Conservation (phyloP, 177 flowering plant species). For the Tripterygium wilfordii region DNA sequence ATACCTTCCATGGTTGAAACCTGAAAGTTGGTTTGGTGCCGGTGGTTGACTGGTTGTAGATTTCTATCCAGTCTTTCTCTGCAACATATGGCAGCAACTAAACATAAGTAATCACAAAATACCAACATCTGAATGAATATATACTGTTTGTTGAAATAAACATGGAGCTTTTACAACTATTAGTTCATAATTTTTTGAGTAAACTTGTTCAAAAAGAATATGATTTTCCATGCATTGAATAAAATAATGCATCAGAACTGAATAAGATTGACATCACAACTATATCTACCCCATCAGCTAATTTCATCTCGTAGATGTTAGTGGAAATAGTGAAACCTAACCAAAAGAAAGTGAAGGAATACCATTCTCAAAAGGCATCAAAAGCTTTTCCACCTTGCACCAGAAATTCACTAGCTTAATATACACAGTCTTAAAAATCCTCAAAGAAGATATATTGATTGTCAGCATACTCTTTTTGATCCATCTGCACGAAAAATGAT, state of each 20-base stretch:
- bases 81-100: too few species aligned
- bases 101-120: too few species aligned
- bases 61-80: too few species aligned
- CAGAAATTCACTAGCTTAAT: conserved; percentile 75
- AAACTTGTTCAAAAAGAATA: too few species aligned
- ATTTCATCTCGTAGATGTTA: too few species aligned
- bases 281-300: background rate
- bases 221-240: too few species aligned
- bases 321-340: background rate
- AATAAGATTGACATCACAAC: background rate
- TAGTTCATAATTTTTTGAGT: background rate
- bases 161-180: background rate
- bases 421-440: conserved; percentile 71
- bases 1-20: too few species aligned
- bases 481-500: conserved; percentile 53
- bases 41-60: too few species aligned
- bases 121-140: too few species aligned
- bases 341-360: background rate
- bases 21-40: too few species aligned
- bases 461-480: conserved; percentile 61
- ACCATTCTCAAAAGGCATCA: conserved; percentile 8
- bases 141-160: background rate
- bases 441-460: conserved; percentile 63
- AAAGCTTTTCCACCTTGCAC: conserved; percentile 62
- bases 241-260: too few species aligned